Percentiles rank a stretch among this genome's conserved stretches.
Conservation (phyloP, 2,329 filamentous ascomycete species). For the Xylaria sp. region DNA sequence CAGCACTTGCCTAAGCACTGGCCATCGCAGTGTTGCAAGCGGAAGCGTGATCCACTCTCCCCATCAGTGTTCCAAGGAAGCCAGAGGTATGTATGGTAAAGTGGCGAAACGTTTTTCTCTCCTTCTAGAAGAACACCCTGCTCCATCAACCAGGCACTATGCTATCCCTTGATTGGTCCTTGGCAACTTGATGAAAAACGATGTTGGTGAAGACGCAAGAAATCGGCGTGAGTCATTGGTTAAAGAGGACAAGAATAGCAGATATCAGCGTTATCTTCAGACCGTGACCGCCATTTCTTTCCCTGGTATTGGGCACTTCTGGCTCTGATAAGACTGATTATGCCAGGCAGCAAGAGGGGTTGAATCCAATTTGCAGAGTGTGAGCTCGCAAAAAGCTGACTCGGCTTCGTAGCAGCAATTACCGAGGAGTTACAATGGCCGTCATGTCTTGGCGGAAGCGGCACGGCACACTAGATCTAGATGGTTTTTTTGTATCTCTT, state of each 20-base stretch:
- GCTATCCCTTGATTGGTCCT: not conserved
- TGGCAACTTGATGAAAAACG: conserved; percentile 6
- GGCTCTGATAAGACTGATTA: conserved; percentile 21
- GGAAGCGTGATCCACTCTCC: conserved; percentile 10
- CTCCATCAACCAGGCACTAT: not conserved
- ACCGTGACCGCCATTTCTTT: conserved; percentile 4
- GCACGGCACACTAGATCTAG: conserved; percentile 1
- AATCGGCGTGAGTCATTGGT: conserved; percentile 11
- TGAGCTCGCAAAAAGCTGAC: conserved; percentile 14
- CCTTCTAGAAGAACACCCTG: conserved; percentile 24
- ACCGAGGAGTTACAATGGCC: conserved; percentile 33
- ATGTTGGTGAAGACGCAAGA: conserved; percentile 1
- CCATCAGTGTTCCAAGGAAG: conserved; percentile 16
- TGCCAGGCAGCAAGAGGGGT: conserved; percentile 19
- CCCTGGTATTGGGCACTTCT: conserved; percentile 14
- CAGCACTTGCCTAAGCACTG: conserved; percentile 10
- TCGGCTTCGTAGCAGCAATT: conserved; percentile 33
- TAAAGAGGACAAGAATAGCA: not conserved
- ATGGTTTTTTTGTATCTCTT: not conserved
- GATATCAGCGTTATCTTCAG: conserved; percentile 2
- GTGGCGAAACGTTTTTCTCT: conserved; percentile 15
- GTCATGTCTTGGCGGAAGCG: conserved; percentile 29
- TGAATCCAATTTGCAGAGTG: conserved; percentile 6
- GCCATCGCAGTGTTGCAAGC: conserved; percentile 11
- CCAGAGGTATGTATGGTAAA: conserved; percentile 10